phyloP scores from a whole-genome alignment of 257 asterid genomes.

The Lithospermum erythrorhizon region DNA sequence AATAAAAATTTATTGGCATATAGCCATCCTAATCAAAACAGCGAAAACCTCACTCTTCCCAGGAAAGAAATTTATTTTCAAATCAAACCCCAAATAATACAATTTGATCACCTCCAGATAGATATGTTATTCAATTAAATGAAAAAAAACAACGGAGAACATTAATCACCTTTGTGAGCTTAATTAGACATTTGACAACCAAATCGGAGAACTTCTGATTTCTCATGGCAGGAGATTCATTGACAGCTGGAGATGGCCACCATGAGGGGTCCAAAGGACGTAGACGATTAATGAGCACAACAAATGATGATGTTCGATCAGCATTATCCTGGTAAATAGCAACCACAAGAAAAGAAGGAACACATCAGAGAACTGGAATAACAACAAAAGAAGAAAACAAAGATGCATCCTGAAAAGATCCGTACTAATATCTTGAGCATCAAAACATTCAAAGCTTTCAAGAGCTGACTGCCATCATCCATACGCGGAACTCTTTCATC shows the following conservation, averaged over 20 bases:
- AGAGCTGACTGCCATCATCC: constrained; percentile 99
- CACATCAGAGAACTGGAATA: constrained; percentile 7
- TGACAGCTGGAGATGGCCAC: constrained; percentile 89
- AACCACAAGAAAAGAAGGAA: constrained; percentile 9
- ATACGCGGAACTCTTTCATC: constrained; percentile 95
- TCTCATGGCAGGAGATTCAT: constrained; percentile 59
- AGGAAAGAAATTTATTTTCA: neutral
- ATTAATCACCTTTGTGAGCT: constrained; percentile 77
- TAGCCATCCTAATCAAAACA: no score
- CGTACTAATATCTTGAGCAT: constrained; percentile 90
- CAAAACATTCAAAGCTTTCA: constrained; percentile 92
- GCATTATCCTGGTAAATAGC: constrained; percentile 68
- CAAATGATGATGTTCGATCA: constrained; percentile 88
- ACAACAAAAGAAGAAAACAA: constrained; percentile 2
- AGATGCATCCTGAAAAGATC: constrained; percentile 5
- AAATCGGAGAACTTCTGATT: constrained; percentile 95
- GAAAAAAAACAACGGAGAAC: neutral
- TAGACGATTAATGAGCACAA: constrained; percentile 81
- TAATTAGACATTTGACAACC: constrained; percentile 95
- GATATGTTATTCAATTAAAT: neutral
- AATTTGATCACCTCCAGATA: neutral
- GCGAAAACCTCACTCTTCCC: neutral
- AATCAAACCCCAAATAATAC: no score
- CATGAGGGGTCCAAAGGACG: constrained; percentile 93
- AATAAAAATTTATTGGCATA: no score